Conservation (phyloP, 768 basidiomycete genomes). For the Russula vinacea region DNA sequence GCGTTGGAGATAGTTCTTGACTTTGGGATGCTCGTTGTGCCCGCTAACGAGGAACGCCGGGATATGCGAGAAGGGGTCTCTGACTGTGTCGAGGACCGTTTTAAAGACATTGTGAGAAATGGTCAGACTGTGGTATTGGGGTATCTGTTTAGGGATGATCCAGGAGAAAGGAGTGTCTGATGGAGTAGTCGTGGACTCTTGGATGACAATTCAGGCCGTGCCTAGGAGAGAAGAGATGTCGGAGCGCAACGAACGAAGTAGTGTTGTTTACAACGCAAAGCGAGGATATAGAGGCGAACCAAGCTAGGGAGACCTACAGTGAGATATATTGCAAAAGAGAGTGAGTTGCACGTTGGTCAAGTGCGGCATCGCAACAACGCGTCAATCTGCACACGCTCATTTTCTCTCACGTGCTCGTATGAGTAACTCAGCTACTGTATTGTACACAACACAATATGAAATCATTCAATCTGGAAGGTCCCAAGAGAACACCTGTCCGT, state of each 20-base stretch:
- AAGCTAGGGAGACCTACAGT: not conserved
- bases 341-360: not conserved
- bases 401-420: slow-evolving; percentile 16
- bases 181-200: not conserved
- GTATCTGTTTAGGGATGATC: not conserved
- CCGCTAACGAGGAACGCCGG: slow-evolving; percentile 46
- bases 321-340: slow-evolving; percentile 12
- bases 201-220: not conserved
- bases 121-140: not conserved
- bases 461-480: slow-evolving; percentile 45
- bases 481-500: slow-evolving; percentile 58
- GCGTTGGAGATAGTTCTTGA: slow-evolving; percentile 54
- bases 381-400: not conserved
- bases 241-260: not conserved
- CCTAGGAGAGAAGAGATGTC: not conserved
- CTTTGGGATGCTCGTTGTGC: slow-evolving; percentile 43
- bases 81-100: slow-evolving; percentile 40
- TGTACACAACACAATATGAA: not conserved
- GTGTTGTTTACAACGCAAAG: not conserved
- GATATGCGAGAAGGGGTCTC: slow-evolving; percentile 55
- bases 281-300: not conserved
- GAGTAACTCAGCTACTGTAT: not conserved
- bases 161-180: not conserved
- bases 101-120: slow-evolving; percentile 20
- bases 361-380: not conserved